Conservation (phyloP, 2,329 filamentous ascomycete species). For the Alternaria brassicae region DNA sequence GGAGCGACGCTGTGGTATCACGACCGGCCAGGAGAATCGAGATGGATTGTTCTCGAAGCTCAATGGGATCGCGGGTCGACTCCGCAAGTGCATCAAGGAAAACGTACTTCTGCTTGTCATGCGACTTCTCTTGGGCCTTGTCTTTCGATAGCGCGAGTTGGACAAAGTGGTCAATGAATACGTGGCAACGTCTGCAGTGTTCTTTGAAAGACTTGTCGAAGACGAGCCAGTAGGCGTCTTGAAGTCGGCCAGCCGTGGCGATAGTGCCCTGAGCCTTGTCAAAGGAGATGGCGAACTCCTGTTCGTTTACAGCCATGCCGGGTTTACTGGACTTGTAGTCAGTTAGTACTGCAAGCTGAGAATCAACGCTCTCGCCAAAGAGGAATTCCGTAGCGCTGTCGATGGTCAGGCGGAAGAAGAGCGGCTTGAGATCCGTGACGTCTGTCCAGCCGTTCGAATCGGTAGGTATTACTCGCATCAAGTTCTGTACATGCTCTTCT, state of each 20-base stretch:
- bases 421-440: slow-evolving; percentile 45
- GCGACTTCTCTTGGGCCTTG: slow-evolving; percentile 21
- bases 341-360: slow-evolving; percentile 32
- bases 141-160: slow-evolving; percentile 30
- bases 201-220: slow-evolving; percentile 38
- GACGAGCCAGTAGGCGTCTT: slow-evolving; percentile 42
- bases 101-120: slow-evolving; percentile 63
- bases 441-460: slow-evolving; percentile 35
- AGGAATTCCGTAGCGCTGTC: slow-evolving; percentile 50
- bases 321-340: slow-evolving; percentile 24
- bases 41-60: slow-evolving; percentile 83
- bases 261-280: slow-evolving; percentile 29
- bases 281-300: slow-evolving; percentile 35
- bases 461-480: slow-evolving; percentile 38
- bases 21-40: slow-evolving; percentile 82
- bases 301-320: slow-evolving; percentile 22
- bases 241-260: slow-evolving; percentile 31
- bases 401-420: slow-evolving; percentile 52
- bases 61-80: slow-evolving; percentile 70
- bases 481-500: slow-evolving; percentile 41
- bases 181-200: slow-evolving; percentile 37
- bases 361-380: slow-evolving; percentile 47
- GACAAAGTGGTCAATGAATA: slow-evolving; percentile 39
- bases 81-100: slow-evolving; percentile 83
- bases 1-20: slow-evolving; percentile 82